phyloP scores from a whole-genome alignment of 2,329 filamentous ascomycete genomes.

The Venturia carpophila region DNA sequence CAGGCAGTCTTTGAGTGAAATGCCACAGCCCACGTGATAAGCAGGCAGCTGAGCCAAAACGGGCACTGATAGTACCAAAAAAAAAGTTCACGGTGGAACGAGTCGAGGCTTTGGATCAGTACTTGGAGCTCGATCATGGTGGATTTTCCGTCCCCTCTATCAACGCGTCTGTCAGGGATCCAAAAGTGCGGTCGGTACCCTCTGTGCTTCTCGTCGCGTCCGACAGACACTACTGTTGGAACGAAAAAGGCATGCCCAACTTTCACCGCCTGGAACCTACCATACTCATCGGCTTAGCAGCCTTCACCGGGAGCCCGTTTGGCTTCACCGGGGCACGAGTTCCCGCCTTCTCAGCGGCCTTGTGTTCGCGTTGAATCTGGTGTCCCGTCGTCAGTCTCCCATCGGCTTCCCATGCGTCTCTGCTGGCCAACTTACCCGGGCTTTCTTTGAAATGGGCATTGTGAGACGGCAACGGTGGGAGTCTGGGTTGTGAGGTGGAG shows the following conservation, averaged over 20 bases:
- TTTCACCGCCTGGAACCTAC: no score
- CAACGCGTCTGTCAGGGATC: neutral
- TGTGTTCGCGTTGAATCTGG: conserved; percentile 49
- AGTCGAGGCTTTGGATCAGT: neutral
- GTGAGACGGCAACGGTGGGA: conserved; percentile 16
- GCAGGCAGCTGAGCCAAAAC: neutral
- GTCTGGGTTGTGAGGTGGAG: neutral
- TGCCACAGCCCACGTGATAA: neutral
- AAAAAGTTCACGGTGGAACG: neutral
- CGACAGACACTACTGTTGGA: no score
- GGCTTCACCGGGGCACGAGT: conserved; percentile 47
- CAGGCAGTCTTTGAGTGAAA: neutral
- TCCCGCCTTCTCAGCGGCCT: conserved; percentile 46
- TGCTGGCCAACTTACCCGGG: conserved; percentile 27
- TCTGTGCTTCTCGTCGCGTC: neutral
- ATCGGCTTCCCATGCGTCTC: neutral
- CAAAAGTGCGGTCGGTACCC: neutral
- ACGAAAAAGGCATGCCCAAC: no score
- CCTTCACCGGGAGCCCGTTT: conserved; percentile 49
- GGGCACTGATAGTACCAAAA: neutral
- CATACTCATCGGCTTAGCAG: conserved; percentile 45
- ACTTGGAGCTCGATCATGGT: neutral
- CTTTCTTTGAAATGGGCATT: conserved; percentile 46
- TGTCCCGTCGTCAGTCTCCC: conserved; percentile 12
- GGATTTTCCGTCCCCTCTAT: neutral